Evolutionary conservation across 805 yeast genomes (phyloP), one percentile per base, ranked within the genome.

Genomic region (Candida parachauliodes): DNA sequence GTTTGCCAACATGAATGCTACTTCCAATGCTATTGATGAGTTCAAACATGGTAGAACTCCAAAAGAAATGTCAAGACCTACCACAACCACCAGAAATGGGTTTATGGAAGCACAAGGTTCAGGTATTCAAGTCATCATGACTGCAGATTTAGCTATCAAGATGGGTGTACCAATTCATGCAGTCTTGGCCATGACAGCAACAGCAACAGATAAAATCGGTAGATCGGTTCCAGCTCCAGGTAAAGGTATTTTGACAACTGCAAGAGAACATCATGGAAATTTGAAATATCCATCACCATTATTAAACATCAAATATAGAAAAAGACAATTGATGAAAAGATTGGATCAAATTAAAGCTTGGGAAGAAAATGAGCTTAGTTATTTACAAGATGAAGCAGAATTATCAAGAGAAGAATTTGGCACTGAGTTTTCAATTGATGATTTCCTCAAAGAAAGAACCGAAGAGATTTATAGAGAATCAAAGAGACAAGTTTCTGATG

Each of bases 101-200:
- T 93, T 93, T 75, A 93, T 93, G 98, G 99, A 93, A 76, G 83
- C 98, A 28, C 99, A 93, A 70, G 99, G 99, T 76, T 79, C 98
- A 37, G 99, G 99, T 80, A 84, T 87, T 52, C 97, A 93, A 74
- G 82, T 93, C 48, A 78, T 93, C 48, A 93, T 93, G 99, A 77
- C 81, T 49, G 98, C 97, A 38, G 88, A 83, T 50, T 72, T 93
- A 49, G 99, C 99, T 26, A 55, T 93, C 50, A 79, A 83, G 60
- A 93, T 93, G 99, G 99, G 99, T 73, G 97, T 94, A 52, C 99
- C 99, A 61, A 87, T 93, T 55, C 87, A 94, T 55, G 98, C 96
- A 68, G 80, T 93, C 46, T 75, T 89, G 52, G 98, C 95, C 39
- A 70, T 89, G 77, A 77, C 96, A 41, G 91, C 96, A 40, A 94